phyloP scores from a whole-genome alignment of 2,329 filamentous ascomycete species.

The Cercospora citrullina region DNA sequence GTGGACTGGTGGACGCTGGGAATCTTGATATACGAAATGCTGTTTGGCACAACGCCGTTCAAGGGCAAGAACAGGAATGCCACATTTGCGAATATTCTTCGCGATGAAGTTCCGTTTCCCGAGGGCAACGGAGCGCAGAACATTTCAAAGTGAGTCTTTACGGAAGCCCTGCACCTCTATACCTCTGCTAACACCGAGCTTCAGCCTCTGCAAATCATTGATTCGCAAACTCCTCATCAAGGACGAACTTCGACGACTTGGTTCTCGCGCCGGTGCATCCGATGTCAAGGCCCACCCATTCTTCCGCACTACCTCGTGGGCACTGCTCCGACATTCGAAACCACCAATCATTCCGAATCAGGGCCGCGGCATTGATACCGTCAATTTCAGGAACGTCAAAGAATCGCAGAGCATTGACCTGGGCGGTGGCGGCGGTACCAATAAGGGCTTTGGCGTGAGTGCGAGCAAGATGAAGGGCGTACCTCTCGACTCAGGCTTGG shows the following conservation, averaged over 20 bases:
- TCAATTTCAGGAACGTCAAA: conserved; percentile 98
- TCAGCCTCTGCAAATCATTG: conserved; percentile 88
- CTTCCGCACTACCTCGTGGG: conserved; percentile 95
- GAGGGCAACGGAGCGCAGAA: conserved; percentile 81
- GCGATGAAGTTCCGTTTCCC: conserved; percentile 94
- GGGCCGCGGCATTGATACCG: conserved; percentile 84
- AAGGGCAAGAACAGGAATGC: conserved; percentile 99
- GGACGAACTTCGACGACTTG: conserved; percentile 89
- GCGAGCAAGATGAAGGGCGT: conserved; percentile 66
- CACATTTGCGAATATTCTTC: conserved; percentile 94
- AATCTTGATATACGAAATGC: conserved; percentile 97
- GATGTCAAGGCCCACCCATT: conserved; percentile 97
- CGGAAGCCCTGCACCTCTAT: neutral
- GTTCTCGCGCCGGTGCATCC: conserved; percentile 89
- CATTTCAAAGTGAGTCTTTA: conserved; percentile 77
- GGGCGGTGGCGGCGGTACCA: conserved; percentile 52
- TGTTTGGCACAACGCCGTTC: conserved; percentile 97
- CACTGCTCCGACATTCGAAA: conserved; percentile 94
- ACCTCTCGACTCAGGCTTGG: conserved; percentile 78
- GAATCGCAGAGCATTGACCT: conserved; percentile 95
- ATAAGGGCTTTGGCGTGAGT: conserved; percentile 40
- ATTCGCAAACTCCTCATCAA: conserved; percentile 98
- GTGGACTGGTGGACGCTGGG: conserved; percentile 99
- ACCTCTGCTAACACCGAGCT: conserved; percentile 12
- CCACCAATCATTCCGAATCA: conserved; percentile 94